Conservation (phyloP, 2,329 filamentous ascomycete genomes). For the Talaromyces sp. region DNA sequence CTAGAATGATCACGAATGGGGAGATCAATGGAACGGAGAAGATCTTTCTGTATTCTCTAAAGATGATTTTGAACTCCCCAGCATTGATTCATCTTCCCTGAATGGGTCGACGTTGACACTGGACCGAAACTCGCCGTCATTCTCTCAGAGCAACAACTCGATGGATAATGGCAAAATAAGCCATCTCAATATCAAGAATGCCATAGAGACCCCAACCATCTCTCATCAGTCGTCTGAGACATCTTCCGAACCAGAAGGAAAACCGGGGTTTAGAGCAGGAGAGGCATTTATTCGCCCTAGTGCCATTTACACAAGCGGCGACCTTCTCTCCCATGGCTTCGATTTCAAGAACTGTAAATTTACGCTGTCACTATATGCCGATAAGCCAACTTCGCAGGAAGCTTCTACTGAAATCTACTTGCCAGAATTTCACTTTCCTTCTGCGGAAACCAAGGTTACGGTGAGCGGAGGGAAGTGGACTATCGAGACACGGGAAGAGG, state of each 20-base stretch:
- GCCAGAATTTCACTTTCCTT: constrained; percentile 88
- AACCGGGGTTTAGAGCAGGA: constrained; percentile 76
- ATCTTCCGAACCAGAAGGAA: constrained; percentile 49
- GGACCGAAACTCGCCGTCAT: constrained; percentile 47
- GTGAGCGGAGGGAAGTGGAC: constrained; percentile 87
- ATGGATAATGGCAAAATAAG: constrained; percentile 52
- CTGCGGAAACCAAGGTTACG: constrained; percentile 63
- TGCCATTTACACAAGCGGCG: constrained; percentile 69
- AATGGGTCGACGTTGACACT: constrained; percentile 34
- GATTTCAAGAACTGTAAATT: constrained; percentile 76
- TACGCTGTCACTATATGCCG: constrained; percentile 62
- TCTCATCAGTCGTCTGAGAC: constrained; percentile 52
- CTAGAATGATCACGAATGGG: constrained; percentile 79
- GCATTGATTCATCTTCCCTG: constrained; percentile 25
- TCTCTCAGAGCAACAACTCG: constrained; percentile 48
- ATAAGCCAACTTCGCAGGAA: constrained; percentile 55
- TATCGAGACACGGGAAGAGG: constrained; percentile 67
- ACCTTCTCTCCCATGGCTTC: constrained; percentile 68
- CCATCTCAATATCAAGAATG: constrained; percentile 69
- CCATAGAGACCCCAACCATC: constrained; percentile 54
- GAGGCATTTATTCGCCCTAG: constrained; percentile 89
- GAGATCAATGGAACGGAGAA: constrained; percentile 96
- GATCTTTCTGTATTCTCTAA: constrained; percentile 84
- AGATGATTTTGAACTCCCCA: constrained; percentile 64
- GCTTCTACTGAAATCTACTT: constrained; percentile 77